Evolutionary conservation across 345 rosid genomes (phyloP).

Genomic region (sweet orange (Citrus sinensis)): DVS_A1.0 CM039167.1:24766001-24766500

Average conservation of each 20-base stretch:
- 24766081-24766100: constrained; percentile 18
- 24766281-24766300: constrained; percentile 48
- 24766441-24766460: not conserved
- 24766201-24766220: constrained; percentile 62
- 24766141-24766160: constrained; percentile 10
- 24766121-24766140: not conserved
- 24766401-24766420: not conserved
- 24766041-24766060: constrained; percentile 22
- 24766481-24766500: constrained; percentile 27
- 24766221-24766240: constrained; percentile 49
- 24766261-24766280: constrained; percentile 50
- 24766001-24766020: constrained; percentile 57
- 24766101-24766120: not conserved
- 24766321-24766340: constrained; percentile 26
- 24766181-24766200: constrained; percentile 52
- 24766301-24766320: constrained; percentile 40
- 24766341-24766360: constrained; percentile 11
- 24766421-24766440: not conserved
- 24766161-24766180: constrained; percentile 35
- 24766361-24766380: not conserved
- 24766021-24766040: constrained; percentile 44
- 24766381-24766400: not conserved
- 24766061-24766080: constrained; percentile 37
- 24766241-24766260: constrained; percentile 44
- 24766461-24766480: constrained; percentile 14